Evolutionary conservation across 148 eudicot genomes (phyloP).

Genomic region (Heliamphora exappendiculata): DNA sequence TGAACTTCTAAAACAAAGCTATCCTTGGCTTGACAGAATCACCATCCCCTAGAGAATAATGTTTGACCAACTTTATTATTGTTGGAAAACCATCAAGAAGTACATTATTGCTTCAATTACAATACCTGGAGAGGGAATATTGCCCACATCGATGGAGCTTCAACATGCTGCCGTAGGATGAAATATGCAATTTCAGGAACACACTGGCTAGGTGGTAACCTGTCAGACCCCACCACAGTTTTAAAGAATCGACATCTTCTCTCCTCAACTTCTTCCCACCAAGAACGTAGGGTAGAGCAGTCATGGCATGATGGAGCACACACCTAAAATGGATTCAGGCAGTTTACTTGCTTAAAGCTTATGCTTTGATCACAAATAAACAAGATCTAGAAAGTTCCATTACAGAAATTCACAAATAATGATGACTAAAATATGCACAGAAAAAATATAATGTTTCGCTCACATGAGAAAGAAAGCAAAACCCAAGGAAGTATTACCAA

Average conservation of each 20-base stretch:
- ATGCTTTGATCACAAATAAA: neutral
- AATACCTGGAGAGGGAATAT: conserved; percentile 97
- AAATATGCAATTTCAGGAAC: conserved; percentile 72
- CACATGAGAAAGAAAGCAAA: neutral
- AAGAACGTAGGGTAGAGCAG: conserved; percentile 90
- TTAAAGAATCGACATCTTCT: conserved; percentile 65
- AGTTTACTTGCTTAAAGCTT: neutral
- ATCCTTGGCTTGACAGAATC: neutral
- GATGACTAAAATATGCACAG: neutral
- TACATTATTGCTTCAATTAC: conserved; percentile 6
- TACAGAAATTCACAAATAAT: neutral
- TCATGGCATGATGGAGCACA: conserved; percentile 99
- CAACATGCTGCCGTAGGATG: conserved; percentile 80
- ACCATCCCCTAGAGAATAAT: neutral
- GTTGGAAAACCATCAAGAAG: neutral
- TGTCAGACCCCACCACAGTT: conserved; percentile 61
- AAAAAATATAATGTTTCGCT: neutral
- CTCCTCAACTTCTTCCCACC: conserved; percentile 99
- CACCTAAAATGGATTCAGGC: conserved; percentile 38
- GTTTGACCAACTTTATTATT: neutral
- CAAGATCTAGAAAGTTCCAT: neutral
- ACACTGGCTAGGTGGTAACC: conserved; percentile 69
- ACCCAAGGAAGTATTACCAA: neutral
- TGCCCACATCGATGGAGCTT: conserved; percentile 99
- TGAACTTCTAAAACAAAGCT: neutral